Conservation (phyloP, 768 basidiomycete species). For the Cyclocybe aegerita region DNA sequence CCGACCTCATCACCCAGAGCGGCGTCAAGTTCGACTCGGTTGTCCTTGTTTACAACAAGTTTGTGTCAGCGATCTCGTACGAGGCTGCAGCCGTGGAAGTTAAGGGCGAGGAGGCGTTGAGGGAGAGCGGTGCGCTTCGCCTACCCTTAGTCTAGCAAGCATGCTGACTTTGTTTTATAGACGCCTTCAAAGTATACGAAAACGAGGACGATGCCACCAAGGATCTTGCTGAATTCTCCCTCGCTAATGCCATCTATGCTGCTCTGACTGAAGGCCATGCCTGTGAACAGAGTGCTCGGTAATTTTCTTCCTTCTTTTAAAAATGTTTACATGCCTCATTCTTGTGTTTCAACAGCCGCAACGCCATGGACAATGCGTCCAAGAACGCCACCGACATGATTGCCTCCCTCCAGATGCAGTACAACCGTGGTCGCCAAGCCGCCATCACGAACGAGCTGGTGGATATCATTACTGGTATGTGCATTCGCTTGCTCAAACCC, state of each 20-base stretch:
- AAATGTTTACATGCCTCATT: neutral
- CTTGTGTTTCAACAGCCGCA: conserved; percentile 55
- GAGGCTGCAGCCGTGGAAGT: conserved; percentile 76
- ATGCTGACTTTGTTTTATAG: conserved; percentile 32
- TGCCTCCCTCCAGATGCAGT: conserved; percentile 81
- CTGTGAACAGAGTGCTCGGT: conserved; percentile 92
- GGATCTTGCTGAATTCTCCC: conserved; percentile 91
- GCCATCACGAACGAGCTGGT: conserved; percentile 96
- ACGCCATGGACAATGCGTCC: conserved; percentile 99
- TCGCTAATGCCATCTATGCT: conserved; percentile 95
- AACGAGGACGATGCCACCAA: conserved; percentile 95
- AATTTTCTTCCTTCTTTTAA: conserved; percentile 17
- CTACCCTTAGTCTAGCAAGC: neutral
- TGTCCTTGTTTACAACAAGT: conserved; percentile 79
- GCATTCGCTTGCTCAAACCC: neutral
- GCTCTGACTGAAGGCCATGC: conserved; percentile 94
- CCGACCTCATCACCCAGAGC: conserved; percentile 87
- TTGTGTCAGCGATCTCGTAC: conserved; percentile 89
- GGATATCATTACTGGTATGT: conserved; percentile 86
- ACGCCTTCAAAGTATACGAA: conserved; percentile 93
- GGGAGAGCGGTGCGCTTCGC: conserved; percentile 67
- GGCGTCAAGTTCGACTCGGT: conserved; percentile 87
- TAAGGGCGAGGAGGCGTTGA: conserved; percentile 78
- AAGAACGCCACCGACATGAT: conserved; percentile 99
- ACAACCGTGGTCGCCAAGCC: conserved; percentile 98